Percentiles rank a stretch among this genome's conserved stretches.
Evolutionary conservation across 352 stramenopile genomes (phyloP).

Genomic region (Sclerospora graminicola): DNA sequence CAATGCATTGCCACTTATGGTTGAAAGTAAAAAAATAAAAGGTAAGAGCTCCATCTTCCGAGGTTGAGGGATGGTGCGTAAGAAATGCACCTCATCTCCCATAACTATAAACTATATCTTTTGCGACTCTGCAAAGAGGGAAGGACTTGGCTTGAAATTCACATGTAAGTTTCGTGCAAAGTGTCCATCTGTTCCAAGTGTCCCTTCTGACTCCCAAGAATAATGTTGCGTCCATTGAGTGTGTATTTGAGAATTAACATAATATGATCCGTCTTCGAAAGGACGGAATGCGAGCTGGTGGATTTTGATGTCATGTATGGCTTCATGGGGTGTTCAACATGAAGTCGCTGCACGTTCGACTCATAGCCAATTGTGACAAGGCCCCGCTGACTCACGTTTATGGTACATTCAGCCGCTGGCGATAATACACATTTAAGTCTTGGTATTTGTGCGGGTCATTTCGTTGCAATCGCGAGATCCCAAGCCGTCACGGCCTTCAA

Average conservation of each 20-base stretch:
- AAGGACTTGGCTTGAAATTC: constrained; percentile 95
- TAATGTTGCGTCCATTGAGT: constrained; percentile 90
- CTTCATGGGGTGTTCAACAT: too few relatives aligned
- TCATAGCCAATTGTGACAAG: too few relatives aligned
- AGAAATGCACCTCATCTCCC: constrained; percentile 95
- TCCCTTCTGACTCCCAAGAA: constrained; percentile 90
- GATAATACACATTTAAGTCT: too few relatives aligned
- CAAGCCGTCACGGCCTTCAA: too few relatives aligned
- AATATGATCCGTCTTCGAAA: constrained; percentile 91
- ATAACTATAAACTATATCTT: constrained; percentile 99
- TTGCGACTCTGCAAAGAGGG: constrained; percentile 94
- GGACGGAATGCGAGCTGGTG: too few relatives aligned
- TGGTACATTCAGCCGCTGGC: too few relatives aligned
- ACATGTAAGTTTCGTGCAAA: constrained; percentile 84
- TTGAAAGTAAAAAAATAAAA: constrained; percentile 98
- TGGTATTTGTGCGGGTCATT: too few relatives aligned
- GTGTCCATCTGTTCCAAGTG: constrained; percentile 94
- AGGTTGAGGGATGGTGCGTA: constrained; percentile 89
- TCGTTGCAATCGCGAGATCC: too few relatives aligned
- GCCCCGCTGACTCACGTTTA: too few relatives aligned
- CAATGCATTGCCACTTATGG: constrained; percentile 82
- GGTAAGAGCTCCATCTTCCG: constrained; percentile 94
- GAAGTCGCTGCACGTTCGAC: too few relatives aligned
- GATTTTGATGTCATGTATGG: too few relatives aligned
- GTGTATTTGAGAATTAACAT: constrained; percentile 91